Evolutionary conservation across 768 basidiomycete genomes (phyloP).

Genomic region (Phaeolepiota aurea): DNA sequence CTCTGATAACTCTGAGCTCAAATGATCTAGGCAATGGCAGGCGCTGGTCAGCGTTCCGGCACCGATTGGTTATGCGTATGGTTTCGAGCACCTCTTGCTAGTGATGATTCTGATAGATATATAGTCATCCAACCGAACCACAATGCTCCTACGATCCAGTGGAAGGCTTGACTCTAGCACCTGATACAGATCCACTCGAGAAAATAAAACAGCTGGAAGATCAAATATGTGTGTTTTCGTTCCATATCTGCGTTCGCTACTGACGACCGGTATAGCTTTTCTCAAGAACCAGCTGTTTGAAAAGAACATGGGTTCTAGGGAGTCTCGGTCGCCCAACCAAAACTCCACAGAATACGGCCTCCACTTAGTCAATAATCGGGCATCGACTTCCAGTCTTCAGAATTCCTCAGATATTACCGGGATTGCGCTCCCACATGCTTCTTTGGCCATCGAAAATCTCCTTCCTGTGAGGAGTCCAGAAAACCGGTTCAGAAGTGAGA

Average conservation of each 20-base stretch:
- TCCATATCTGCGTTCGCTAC: not conserved
- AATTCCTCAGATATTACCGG: slow-evolving; percentile 21
- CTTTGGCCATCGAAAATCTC: slow-evolving; percentile 33
- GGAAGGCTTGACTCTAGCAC: slow-evolving; percentile 68
- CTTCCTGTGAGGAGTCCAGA: slow-evolving; percentile 28
- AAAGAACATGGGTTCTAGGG: slow-evolving; percentile 27
- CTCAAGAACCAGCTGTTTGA: slow-evolving; percentile 58
- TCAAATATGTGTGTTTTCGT: slow-evolving; percentile 49
- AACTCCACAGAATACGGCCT: slow-evolving; percentile 7
- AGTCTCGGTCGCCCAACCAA: slow-evolving; percentile 31
- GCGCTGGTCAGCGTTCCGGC: slow-evolving; percentile 77
- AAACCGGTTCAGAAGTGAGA: slow-evolving; percentile 31
- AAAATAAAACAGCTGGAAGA: slow-evolving; percentile 72
- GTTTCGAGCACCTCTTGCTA: slow-evolving; percentile 5
- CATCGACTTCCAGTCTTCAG: slow-evolving; percentile 11
- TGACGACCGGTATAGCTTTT: slow-evolving; percentile 32
- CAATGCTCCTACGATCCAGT: slow-evolving; percentile 84
- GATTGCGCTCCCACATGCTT: slow-evolving; percentile 36
- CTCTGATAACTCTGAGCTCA: slow-evolving; percentile 2
- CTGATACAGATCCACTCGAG: slow-evolving; percentile 72
- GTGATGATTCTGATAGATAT: slow-evolving; percentile 1
- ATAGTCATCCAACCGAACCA: slow-evolving; percentile 77
- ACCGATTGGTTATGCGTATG: slow-evolving; percentile 78
- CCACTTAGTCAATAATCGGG: not conserved
- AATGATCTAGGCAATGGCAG: slow-evolving; percentile 60